Evolutionary conservation across 1,284 basidiomycete genomes (phyloP).

Genomic region (Papiliotrema nemorosa): DNA sequence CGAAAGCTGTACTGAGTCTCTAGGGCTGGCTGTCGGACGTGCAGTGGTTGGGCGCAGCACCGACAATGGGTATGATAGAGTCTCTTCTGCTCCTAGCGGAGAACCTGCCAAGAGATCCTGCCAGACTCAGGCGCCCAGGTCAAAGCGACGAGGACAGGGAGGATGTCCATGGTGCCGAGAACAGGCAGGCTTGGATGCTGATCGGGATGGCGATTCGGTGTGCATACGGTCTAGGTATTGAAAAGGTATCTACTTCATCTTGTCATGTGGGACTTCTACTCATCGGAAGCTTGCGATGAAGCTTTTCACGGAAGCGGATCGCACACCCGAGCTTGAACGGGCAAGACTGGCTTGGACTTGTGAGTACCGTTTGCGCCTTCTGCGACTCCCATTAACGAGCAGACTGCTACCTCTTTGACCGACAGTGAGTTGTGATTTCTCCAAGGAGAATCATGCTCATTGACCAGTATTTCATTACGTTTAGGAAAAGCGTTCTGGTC

Average conservation of each 20-base stretch:
- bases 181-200: slow-evolving; percentile 47
- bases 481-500: slow-evolving; percentile 50
- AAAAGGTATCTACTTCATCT: slow-evolving; percentile 31
- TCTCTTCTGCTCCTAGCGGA: slow-evolving; percentile 46
- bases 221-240: slow-evolving; percentile 44
- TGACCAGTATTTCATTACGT: slow-evolving; percentile 40
- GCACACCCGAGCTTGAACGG: slow-evolving; percentile 40
- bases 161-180: slow-evolving; percentile 43
- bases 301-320: slow-evolving; percentile 31
- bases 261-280: background rate
- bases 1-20: too few species aligned
- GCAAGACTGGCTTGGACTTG: slow-evolving; percentile 48
- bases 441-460: background rate
- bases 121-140: background rate
- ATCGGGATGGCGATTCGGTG: slow-evolving; percentile 45
- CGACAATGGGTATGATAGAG: slow-evolving; percentile 46
- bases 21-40: slow-evolving; percentile 44
- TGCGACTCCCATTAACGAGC: background rate
- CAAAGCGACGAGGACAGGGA: slow-evolving; percentile 14
- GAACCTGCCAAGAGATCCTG: slow-evolving; percentile 44
- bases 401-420: slow-evolving; percentile 49
- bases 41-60: slow-evolving; percentile 41
- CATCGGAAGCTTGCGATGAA: slow-evolving; percentile 27
- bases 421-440: slow-evolving; percentile 29
- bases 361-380: slow-evolving; percentile 21